Conservation (phyloP, 257 asterid genomes). For the Ligustrum vulgare region DNA sequence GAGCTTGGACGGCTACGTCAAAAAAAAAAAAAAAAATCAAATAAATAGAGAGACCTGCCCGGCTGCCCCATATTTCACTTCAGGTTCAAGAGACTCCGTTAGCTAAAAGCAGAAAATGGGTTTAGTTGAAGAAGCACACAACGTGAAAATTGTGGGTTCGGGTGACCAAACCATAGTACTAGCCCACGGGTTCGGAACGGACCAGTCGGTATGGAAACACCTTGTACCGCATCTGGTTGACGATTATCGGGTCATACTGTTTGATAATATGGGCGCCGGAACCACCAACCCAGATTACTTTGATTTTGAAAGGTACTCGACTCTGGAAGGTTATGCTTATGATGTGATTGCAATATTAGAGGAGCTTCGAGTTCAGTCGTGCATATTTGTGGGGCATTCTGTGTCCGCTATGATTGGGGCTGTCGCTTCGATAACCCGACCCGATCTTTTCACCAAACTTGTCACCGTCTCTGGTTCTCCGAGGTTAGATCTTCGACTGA, state of each 20-base stretch:
- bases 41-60: no score
- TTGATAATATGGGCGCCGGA: constrained; percentile 44
- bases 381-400: constrained; percentile 42
- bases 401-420: constrained; percentile 30
- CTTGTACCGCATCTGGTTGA: constrained; percentile 34
- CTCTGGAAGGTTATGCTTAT: constrained; percentile 36
- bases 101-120: neutral
- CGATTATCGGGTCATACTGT: constrained; percentile 28
- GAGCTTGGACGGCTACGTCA: no score
- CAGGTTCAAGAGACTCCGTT: no score
- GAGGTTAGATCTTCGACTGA: constrained; percentile 17
- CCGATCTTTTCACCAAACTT: constrained; percentile 39
- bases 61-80: no score
- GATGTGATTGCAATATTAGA: constrained; percentile 40
- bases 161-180: constrained; percentile 33
- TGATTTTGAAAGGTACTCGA: constrained; percentile 34
- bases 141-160: constrained; percentile 34
- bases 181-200: constrained; percentile 41
- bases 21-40: neutral
- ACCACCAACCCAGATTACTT: constrained; percentile 41
- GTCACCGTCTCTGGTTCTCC: constrained; percentile 39
- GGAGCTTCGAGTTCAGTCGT: constrained; percentile 28
- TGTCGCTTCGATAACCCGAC: constrained; percentile 37
- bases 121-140: constrained; percentile 29
- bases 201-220: constrained; percentile 47